Evolutionary conservation across 352 stramenopile species (phyloP).

Genomic region (Pythium myriotylum): DNA sequence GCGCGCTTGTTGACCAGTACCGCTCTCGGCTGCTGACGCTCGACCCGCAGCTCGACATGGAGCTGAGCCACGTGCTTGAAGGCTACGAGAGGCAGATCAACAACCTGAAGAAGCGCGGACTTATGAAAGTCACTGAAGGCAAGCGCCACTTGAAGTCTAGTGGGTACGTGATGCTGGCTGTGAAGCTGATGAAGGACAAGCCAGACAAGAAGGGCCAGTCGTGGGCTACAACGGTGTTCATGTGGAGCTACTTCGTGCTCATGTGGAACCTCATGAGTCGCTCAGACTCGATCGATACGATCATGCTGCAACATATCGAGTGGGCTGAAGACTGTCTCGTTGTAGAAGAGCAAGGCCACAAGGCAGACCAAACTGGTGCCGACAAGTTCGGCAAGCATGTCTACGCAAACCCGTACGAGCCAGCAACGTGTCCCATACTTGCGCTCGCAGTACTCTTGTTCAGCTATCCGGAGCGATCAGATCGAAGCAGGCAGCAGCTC

Average conservation of each 20-base stretch:
- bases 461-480: slow-evolving; percentile 3
- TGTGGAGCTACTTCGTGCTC: slow-evolving; percentile 18
- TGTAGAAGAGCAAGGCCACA: slow-evolving; percentile 21
- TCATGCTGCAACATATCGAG: slow-evolving; percentile 18
- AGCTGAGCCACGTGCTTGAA: too few relatives aligned
- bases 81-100: too few relatives aligned
- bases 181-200: slow-evolving; percentile 10
- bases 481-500: slow-evolving; percentile 5
- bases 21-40: too few relatives aligned
- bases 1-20: too few relatives aligned
- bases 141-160: slow-evolving; percentile 16
- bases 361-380: slow-evolving; percentile 13
- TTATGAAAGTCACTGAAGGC: slow-evolving; percentile 12
- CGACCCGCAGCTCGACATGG: too few relatives aligned
- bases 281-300: slow-evolving; percentile 11
- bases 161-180: slow-evolving; percentile 1
- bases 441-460: slow-evolving; percentile 14
- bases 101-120: slow-evolving; percentile 8
- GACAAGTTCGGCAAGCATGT: slow-evolving; percentile 22
- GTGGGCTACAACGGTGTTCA: slow-evolving; percentile 1
- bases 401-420: slow-evolving; percentile 21
- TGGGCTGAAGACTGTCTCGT: slow-evolving; percentile 16
- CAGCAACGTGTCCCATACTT: slow-evolving; percentile 17
- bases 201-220: slow-evolving; percentile 14
- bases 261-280: slow-evolving; percentile 26